Evolutionary conservation across 106 monocot genomes (phyloP).

Genomic region (Dioscorea dumetorum): DNA sequence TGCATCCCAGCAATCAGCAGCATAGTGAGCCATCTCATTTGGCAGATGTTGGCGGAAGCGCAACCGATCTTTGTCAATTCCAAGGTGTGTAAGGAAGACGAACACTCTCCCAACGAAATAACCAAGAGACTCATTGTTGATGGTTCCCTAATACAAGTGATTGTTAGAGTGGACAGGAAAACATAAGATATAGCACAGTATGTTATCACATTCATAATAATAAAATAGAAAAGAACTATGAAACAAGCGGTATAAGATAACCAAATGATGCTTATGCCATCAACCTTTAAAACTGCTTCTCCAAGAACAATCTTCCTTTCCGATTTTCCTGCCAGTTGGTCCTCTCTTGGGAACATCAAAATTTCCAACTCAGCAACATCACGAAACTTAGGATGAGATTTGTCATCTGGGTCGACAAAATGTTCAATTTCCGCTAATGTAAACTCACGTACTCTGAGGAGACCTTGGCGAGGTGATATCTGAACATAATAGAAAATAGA

Average conservation of each 20-base stretch:
- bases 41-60: slow-evolving; percentile 90
- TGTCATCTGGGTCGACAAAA: slow-evolving; percentile 95
- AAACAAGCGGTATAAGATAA: neutral
- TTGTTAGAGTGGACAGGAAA: neutral
- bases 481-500: slow-evolving; percentile 9
- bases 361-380: slow-evolving; percentile 79
- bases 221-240: neutral
- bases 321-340: slow-evolving; percentile 59
- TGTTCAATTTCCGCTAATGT: slow-evolving; percentile 98
- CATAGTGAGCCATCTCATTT: slow-evolving; percentile 99
- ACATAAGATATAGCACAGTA: neutral
- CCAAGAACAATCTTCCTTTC: slow-evolving; percentile 55
- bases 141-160: slow-evolving; percentile 43
- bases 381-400: slow-evolving; percentile 86
- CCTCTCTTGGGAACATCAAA: slow-evolving; percentile 85
- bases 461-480: slow-evolving; percentile 99
- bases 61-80: slow-evolving; percentile 78
- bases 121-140: slow-evolving; percentile 94
- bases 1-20: slow-evolving; percentile 98
- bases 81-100: slow-evolving; percentile 73
- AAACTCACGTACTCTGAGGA: slow-evolving; percentile 90
- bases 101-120: slow-evolving; percentile 94
- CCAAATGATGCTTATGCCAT: neutral
- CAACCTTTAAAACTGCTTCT: slow-evolving; percentile 76
- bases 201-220: neutral